Evolutionary conservation across 139 green algal species (phyloP).

Genomic region (Penium margaritaceum): DNA sequence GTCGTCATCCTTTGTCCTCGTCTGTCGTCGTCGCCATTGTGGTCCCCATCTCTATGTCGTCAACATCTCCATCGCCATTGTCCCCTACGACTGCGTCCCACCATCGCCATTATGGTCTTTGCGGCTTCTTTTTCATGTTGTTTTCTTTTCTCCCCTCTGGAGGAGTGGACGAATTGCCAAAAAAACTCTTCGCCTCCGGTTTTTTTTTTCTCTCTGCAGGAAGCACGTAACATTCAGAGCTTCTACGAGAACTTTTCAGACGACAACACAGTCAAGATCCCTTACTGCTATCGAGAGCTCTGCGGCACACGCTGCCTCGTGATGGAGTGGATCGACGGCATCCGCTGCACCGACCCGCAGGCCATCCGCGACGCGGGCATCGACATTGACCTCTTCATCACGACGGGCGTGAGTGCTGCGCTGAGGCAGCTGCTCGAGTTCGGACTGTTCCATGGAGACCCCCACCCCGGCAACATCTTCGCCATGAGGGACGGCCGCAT

Average conservation of each 20-base stretch:
- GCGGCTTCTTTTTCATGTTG: background rate
- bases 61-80: no score
- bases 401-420: slow-evolving; percentile 78
- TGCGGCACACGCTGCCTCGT: slow-evolving; percentile 68
- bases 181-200: no score
- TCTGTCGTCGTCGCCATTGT: no score
- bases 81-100: no score
- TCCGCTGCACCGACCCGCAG: slow-evolving; percentile 80
- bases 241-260: slow-evolving; percentile 83
- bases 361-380: slow-evolving; percentile 57
- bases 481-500: slow-evolving; percentile 91
- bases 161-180: no score
- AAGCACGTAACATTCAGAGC: slow-evolving; percentile 89
- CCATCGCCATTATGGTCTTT: background rate
- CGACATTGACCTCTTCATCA: slow-evolving; percentile 82
- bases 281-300: slow-evolving; percentile 77
- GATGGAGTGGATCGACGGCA: slow-evolving; percentile 99
- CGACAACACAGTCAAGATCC: slow-evolving; percentile 94
- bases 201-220: no score
- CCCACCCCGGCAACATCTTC: slow-evolving; percentile 92
- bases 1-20: no score
- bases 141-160: background rate
- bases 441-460: slow-evolving; percentile 95
- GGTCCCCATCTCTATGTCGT: no score
- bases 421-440: slow-evolving; percentile 97